These are phyloP conservation scores for Viridothelium virens DNA, from an alignment of 495 filamentous ascomycete species.

Conservation along the genomic window DNA sequence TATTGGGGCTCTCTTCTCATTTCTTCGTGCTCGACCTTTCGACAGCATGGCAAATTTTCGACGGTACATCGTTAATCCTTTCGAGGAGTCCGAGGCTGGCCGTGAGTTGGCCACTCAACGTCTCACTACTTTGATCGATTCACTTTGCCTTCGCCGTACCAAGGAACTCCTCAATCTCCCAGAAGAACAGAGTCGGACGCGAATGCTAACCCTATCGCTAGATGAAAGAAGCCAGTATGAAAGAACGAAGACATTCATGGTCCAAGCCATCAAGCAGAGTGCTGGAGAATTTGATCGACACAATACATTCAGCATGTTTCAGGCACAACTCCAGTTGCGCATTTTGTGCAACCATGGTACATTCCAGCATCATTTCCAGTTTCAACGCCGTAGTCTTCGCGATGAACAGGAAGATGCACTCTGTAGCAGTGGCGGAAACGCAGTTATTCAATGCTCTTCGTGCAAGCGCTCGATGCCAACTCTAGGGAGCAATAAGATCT, in stretches of 20 bases:
- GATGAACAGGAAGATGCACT: neutral
- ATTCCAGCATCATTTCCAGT: conserved; percentile 6
- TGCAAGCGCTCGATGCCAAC: neutral
- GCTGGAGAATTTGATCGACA: conserved; percentile 27
- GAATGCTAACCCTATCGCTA: conserved; percentile 26
- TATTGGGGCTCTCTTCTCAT: conserved; percentile 83
- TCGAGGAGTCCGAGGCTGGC: conserved; percentile 52
- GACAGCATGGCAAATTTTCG: conserved; percentile 65
- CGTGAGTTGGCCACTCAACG: conserved; percentile 75
- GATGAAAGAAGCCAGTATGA: conserved; percentile 35
- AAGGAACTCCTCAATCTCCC: conserved; percentile 59
- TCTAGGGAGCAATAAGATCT: neutral
- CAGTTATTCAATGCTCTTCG: neutral
- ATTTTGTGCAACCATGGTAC: conserved; percentile 42
- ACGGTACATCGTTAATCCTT: conserved; percentile 71
- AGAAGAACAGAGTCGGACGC: conserved; percentile 15
- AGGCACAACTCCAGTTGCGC: conserved; percentile 39
- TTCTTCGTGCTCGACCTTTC: conserved; percentile 84
- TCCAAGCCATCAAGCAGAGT: conserved; percentile 30
- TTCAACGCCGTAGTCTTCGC: neutral
- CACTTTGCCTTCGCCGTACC: conserved; percentile 77
- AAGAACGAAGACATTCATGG: conserved; percentile 28
- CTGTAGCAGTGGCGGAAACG: neutral
- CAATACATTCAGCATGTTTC: conserved; percentile 29
- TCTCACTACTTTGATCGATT: conserved; percentile 80